Percentiles rank a stretch among this genome's conserved stretches.
phyloP scores from a whole-genome alignment of 2,329 filamentous ascomycete genomes.

The Magnaporthiopsis rhizophila region DNA sequence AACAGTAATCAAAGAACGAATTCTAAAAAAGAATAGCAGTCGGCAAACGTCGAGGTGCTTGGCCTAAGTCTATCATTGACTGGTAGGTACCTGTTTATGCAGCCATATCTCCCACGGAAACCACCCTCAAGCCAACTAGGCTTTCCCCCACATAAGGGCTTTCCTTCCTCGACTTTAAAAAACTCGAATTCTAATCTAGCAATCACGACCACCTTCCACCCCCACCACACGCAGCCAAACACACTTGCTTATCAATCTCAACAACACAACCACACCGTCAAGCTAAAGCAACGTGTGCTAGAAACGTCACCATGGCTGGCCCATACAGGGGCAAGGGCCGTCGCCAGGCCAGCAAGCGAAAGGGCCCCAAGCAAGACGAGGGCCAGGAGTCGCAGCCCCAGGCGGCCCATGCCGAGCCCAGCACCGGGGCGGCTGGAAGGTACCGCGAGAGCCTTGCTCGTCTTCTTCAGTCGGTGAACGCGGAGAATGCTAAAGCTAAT shows the following conservation, averaged over 20 bases:
- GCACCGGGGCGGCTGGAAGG: background rate
- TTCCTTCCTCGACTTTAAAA: no score
- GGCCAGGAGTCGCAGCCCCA: background rate
- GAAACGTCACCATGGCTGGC: background rate
- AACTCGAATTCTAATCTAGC: no score
- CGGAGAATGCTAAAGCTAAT: background rate
- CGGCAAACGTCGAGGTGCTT: no score
- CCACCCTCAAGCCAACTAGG: no score
- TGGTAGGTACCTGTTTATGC: no score
- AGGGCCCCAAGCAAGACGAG: background rate
- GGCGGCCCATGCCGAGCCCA: no score
- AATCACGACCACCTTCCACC: background rate
- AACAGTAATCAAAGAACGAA: no score
- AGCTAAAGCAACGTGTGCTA: no score
- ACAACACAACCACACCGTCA: background rate
- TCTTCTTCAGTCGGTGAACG: background rate
- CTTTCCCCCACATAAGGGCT: no score
- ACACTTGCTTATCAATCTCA: background rate
- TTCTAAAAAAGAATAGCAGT: no score
- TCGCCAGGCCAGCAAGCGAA: background rate
- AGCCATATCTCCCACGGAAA: no score
- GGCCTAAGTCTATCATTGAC: no score
- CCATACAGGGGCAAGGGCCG: background rate
- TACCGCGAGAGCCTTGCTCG: background rate
- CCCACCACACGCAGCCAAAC: background rate